Conservation (phyloP, 257 asterid genomes). For the Penstemon davidsonii region DNA sequence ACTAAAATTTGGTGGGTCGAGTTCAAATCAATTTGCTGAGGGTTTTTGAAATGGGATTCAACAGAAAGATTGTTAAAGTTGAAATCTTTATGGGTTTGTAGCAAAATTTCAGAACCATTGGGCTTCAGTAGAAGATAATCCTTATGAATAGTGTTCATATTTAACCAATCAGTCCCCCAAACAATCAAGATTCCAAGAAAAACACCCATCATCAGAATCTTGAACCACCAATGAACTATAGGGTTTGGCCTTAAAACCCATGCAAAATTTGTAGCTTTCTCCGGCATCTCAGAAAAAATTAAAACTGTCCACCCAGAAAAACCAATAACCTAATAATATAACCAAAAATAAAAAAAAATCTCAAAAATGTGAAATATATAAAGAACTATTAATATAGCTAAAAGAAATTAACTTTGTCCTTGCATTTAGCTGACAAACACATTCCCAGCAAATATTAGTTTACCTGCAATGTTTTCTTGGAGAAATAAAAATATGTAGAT, state of each 20-base stretch:
- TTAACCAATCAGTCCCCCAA: conserved; percentile 52
- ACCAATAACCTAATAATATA: not conserved
- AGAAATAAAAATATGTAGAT: conserved; percentile 28
- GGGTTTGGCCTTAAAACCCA: conserved; percentile 57
- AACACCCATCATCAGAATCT: conserved; percentile 45
- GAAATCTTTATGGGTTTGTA: conserved; percentile 35
- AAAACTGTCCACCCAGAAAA: conserved; percentile 1
- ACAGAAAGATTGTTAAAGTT: conserved; percentile 33
- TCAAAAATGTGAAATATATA: not conserved
- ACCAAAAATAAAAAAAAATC: conserved; percentile 6
- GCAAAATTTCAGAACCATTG: conserved; percentile 25
- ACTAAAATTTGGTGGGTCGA: conserved; percentile 28
- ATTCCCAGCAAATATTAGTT: conserved; percentile 25
- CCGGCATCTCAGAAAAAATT: conserved; percentile 43
- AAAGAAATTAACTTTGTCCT: not conserved
- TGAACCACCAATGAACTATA: conserved; percentile 62
- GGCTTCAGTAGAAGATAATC: conserved; percentile 41
- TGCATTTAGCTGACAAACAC: conserved; percentile 26
- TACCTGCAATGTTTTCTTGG: conserved; percentile 21
- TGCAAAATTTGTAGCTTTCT: conserved; percentile 48
- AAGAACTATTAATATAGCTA: not conserved
- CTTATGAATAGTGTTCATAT: conserved; percentile 33
- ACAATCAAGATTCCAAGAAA: conserved; percentile 58
- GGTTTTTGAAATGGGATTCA: conserved; percentile 23
- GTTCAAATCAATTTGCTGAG: conserved; percentile 28